Percentiles rank a stretch among this genome's conserved stretches.
Conservation (phyloP, 768 basidiomycete species). For the Rhizopogon salebrosus region DNA sequence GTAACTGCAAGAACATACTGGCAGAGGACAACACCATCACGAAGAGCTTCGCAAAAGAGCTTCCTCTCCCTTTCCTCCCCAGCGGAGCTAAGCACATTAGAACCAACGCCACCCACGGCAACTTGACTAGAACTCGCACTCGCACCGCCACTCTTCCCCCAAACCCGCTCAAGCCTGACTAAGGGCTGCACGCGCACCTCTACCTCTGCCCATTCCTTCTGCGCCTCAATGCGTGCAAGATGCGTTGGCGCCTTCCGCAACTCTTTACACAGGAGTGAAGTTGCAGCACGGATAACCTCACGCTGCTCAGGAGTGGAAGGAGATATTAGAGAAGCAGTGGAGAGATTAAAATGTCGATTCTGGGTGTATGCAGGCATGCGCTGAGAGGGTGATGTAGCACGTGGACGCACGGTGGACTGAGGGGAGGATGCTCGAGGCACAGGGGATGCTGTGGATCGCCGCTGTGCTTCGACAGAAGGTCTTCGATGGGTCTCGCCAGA, state of each 20-base stretch:
- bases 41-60: slow-evolving; percentile 67
- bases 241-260: slow-evolving; percentile 56
- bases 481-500: slow-evolving; percentile 18
- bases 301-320: slow-evolving; percentile 54
- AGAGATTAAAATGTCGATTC: slow-evolving; percentile 53
- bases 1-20: slow-evolving; percentile 53
- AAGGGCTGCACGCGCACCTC: slow-evolving; percentile 60
- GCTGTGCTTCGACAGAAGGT: slow-evolving; percentile 19
- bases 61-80: slow-evolving; percentile 75
- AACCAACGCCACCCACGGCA: slow-evolving; percentile 22
- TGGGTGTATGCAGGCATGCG: slow-evolving; percentile 38
- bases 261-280: slow-evolving; percentile 61
- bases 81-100: slow-evolving; percentile 37
- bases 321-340: slow-evolving; percentile 48
- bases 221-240: slow-evolving; percentile 44
- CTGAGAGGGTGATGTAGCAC: slow-evolving; percentile 43
- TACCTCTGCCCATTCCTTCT: slow-evolving; percentile 70
- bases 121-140: slow-evolving; percentile 41
- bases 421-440: slow-evolving; percentile 39
- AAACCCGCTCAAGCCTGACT: slow-evolving; percentile 66
- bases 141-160: slow-evolving; percentile 58
- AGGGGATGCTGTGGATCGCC: slow-evolving; percentile 20
- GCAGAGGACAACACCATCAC: slow-evolving; percentile 86
- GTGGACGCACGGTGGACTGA: slow-evolving; percentile 37
- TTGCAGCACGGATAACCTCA: slow-evolving; percentile 63